A percentile compares a stretch with the other conserved stretches of the same genome.
Conservation (phyloP, 768 basidiomycete species). For the Boletus bicolor region DNA sequence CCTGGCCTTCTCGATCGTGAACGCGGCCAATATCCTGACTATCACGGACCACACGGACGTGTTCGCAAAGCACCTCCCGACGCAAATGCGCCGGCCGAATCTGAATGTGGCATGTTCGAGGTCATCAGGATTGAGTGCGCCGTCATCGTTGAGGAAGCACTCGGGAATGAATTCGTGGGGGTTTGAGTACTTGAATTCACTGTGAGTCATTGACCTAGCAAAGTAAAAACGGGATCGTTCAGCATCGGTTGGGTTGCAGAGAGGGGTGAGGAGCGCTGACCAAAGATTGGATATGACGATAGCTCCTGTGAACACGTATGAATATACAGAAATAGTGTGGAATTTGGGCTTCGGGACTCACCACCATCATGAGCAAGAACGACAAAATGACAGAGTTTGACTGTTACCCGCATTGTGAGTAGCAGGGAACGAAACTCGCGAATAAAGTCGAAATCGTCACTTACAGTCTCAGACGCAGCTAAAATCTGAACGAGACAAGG, state of each 20-base stretch:
- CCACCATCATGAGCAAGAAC: conserved; percentile 21
- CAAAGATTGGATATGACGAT: conserved; percentile 19
- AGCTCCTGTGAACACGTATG: conserved; percentile 10
- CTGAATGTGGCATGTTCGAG: conserved; percentile 18
- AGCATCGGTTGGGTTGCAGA: neutral
- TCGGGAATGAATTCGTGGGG: conserved; percentile 40
- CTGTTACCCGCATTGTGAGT: conserved; percentile 6
- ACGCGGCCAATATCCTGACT: conserved; percentile 16
- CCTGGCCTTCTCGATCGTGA: conserved; percentile 13
- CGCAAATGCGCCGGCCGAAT: conserved; percentile 32
- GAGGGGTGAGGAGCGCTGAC: neutral
- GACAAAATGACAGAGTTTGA: conserved; percentile 23
- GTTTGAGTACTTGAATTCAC: conserved; percentile 35
- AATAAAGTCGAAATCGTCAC: neutral
- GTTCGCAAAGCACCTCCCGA: conserved; percentile 27
- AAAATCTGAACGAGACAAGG: neutral
- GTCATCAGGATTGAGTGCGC: conserved; percentile 15
- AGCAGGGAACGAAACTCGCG: neutral
- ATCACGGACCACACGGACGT: conserved; percentile 24
- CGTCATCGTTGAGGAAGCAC: conserved; percentile 34
- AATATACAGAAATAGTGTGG: neutral
- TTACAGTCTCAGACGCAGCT: conserved; percentile 24
- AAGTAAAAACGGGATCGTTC: neutral
- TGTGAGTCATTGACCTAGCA: conserved; percentile 22
- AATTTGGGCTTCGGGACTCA: conserved; percentile 4